Evolutionary conservation across 805 yeast species (phyloP).

Genomic region (Lipomyces japonicus): DNA sequence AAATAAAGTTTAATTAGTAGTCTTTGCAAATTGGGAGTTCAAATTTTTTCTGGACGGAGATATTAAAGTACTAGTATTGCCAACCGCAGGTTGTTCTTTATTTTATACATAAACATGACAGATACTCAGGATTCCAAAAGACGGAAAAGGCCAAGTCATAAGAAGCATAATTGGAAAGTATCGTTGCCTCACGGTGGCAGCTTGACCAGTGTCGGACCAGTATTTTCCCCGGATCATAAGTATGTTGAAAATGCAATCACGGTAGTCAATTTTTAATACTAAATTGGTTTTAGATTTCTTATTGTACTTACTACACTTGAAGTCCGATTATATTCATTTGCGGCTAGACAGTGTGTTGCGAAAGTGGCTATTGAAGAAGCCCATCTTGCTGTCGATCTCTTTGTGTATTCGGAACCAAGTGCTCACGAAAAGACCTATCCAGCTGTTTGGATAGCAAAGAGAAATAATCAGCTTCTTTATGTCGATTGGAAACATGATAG

Average conservation of each 20-base stretch:
- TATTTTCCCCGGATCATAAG: constrained; percentile 37
- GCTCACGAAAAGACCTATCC: constrained; percentile 19
- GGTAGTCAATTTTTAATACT: background rate
- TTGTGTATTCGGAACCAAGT: constrained; percentile 24
- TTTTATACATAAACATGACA: background rate
- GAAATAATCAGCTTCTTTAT: constrained; percentile 29
- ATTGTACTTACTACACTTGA: constrained; percentile 40
- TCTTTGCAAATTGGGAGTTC: too few relatives aligned
- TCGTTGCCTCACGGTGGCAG: constrained; percentile 37
- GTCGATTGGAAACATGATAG: constrained; percentile 32
- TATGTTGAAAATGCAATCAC: background rate
- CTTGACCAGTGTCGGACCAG: constrained; percentile 38
- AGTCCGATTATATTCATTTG: constrained; percentile 38
- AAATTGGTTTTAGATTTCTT: constrained; percentile 28
- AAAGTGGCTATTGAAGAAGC: constrained; percentile 37
- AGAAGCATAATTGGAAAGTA: constrained; percentile 29
- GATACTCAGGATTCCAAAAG: background rate
- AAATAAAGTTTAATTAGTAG: too few relatives aligned
- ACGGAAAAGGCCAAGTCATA: background rate
- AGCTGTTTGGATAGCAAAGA: constrained; percentile 34
- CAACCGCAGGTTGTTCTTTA: too few relatives aligned
- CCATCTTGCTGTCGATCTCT: constrained; percentile 35
- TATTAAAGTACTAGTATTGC: too few relatives aligned
- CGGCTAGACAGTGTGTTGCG: constrained; percentile 38
- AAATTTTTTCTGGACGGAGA: too few relatives aligned